A percentile compares a stretch with the other conserved stretches of the same genome.
phyloP scores from a whole-genome alignment of 2,329 filamentous ascomycete genomes.

The Phaeosphaeriaceae sp. region DNA sequence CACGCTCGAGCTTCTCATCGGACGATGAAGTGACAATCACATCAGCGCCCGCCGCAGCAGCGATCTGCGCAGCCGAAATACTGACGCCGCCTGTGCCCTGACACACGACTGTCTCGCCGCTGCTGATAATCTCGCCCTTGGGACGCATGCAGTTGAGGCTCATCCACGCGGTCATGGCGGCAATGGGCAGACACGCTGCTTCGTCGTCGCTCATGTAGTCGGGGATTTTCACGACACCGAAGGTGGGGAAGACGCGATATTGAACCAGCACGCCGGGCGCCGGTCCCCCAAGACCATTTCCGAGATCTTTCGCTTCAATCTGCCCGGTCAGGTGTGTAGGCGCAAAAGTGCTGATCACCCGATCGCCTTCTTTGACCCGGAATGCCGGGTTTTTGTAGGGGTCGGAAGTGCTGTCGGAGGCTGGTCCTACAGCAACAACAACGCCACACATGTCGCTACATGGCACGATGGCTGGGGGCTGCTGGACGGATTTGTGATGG shows the following conservation, averaged over 20 bases:
- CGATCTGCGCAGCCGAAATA: slow-evolving; percentile 51
- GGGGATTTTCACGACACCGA: slow-evolving; percentile 64
- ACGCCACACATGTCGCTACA: slow-evolving; percentile 75
- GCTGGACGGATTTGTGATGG: slow-evolving; percentile 65
- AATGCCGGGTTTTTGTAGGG: slow-evolving; percentile 55
- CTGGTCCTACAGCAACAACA: slow-evolving; percentile 58
- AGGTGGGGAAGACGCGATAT: slow-evolving; percentile 65
- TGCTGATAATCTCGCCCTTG: slow-evolving; percentile 58
- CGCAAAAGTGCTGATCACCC: slow-evolving; percentile 72
- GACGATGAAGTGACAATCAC: slow-evolving; percentile 67
- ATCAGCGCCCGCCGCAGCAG: slow-evolving; percentile 50
- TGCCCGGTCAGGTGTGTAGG: slow-evolving; percentile 65
- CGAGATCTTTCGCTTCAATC: slow-evolving; percentile 62
- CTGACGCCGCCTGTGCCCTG: slow-evolving; percentile 56
- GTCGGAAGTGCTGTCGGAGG: slow-evolving; percentile 45
- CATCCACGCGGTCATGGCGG: slow-evolving; percentile 71
- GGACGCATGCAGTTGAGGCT: slow-evolving; percentile 67
- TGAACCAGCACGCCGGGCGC: slow-evolving; percentile 64
- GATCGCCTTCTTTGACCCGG: slow-evolving; percentile 58
- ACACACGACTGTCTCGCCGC: slow-evolving; percentile 46
- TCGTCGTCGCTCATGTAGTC: slow-evolving; percentile 66
- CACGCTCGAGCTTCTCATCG: slow-evolving; percentile 60
- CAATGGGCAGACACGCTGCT: slow-evolving; percentile 67
- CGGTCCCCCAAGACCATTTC: slow-evolving; percentile 66
- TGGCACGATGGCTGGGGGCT: slow-evolving; percentile 60